These are phyloP conservation scores for Russula lepida DNA, from an alignment of 768 basidiomycete species.

Conservation along the genomic window DNA sequence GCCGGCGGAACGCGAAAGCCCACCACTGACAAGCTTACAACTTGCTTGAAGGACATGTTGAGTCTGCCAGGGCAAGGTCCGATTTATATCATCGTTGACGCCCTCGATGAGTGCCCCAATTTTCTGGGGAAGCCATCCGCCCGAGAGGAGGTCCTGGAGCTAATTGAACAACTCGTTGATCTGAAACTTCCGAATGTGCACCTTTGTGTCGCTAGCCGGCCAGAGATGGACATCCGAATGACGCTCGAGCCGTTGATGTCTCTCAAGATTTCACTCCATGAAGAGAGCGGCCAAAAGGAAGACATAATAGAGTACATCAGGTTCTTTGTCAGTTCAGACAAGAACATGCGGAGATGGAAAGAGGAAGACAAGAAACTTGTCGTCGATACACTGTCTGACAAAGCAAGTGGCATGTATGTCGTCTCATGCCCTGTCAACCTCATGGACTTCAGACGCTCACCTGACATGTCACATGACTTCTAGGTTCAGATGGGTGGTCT, in stretches of 20 bases:
- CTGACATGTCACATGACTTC: neutral
- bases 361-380: neutral
- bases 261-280: neutral
- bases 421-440: neutral
- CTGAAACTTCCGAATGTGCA: neutral
- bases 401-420: conserved; percentile 4
- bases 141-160: neutral
- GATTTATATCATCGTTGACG: neutral
- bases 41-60: neutral
- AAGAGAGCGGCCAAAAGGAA: neutral
- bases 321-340: neutral
- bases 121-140: neutral
- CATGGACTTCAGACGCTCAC: neutral
- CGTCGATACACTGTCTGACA: neutral
- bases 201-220: conserved; percentile 1
- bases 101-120: conserved; percentile 6
- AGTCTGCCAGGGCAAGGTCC: neutral
- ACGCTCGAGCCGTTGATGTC: neutral
- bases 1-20: neutral
- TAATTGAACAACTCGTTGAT: neutral
- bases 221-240: neutral
- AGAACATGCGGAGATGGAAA: conserved; percentile 2
- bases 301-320: neutral
- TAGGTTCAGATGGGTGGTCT: neutral
- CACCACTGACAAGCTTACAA: neutral